phyloP scores from a whole-genome alignment of 1,139 yeast genomes.

The Saccharomycopsis hybrid region DNA sequence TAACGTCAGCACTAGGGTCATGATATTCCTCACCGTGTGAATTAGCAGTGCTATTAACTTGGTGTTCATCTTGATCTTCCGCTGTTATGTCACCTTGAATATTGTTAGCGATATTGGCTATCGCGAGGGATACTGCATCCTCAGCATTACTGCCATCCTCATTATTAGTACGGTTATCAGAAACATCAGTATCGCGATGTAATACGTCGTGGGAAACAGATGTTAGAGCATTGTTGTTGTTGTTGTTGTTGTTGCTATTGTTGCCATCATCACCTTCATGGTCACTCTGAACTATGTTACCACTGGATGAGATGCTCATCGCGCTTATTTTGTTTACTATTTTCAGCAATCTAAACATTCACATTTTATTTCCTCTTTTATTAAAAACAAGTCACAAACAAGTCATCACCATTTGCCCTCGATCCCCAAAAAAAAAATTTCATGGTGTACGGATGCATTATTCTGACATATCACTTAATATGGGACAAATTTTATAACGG shows the following conservation, averaged over 20 bases:
- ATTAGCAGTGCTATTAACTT: neutral
- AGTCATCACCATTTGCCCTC: too few relatives aligned
- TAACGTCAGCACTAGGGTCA: slow-evolving; percentile 7
- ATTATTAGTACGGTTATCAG: neutral
- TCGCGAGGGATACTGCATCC: slow-evolving; percentile 8
- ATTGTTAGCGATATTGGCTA: slow-evolving; percentile 7
- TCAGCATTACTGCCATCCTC: neutral
- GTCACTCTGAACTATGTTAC: neutral
- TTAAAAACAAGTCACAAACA: slow-evolving; percentile 16
- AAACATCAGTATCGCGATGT: neutral
- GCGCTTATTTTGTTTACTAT: slow-evolving; percentile 9
- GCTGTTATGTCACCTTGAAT: neutral
- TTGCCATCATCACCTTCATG: slow-evolving; percentile 6
- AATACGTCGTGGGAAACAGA: neutral
- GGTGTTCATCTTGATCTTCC: neutral
- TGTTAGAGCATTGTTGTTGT: neutral
- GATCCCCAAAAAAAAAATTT: neutral
- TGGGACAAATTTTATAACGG: too few relatives aligned
- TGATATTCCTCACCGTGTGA: neutral
- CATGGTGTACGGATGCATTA: neutral
- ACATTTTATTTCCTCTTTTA: slow-evolving; percentile 8
- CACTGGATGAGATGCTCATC: slow-evolving; percentile 14
- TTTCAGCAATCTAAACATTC: slow-evolving; percentile 1
- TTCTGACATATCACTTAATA: too few relatives aligned
- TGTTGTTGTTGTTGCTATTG: slow-evolving; percentile 3